These are phyloP conservation scores for Globisporangium nodosum DNA, from an alignment of 352 stramenopile genomes.

Conservation along the genomic window DNA sequence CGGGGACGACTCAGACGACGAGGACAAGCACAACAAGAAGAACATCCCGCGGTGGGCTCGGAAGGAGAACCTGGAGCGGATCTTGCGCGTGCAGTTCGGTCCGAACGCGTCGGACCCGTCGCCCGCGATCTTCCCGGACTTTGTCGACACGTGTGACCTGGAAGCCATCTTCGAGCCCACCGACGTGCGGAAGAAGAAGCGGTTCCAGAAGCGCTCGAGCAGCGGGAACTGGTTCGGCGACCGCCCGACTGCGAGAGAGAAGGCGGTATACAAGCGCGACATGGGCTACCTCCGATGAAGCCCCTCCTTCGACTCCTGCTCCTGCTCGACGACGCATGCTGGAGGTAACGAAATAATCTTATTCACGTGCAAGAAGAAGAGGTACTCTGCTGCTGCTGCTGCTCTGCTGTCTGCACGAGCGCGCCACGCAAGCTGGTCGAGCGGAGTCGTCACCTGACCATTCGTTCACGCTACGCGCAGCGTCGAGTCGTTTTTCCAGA, in stretches of 20 bases:
- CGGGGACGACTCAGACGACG: constrained; percentile 37
- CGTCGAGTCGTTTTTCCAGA: constrained; percentile 14
- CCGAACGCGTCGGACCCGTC: constrained; percentile 67
- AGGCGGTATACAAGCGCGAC: constrained; percentile 74
- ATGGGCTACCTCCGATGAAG: constrained; percentile 69
- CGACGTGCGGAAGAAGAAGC: constrained; percentile 70
- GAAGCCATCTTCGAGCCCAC: constrained; percentile 80
- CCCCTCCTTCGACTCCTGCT: background rate
- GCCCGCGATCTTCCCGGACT: constrained; percentile 79
- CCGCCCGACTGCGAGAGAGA: constrained; percentile 66
- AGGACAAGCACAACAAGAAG: constrained; percentile 41
- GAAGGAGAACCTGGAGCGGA: constrained; percentile 64
- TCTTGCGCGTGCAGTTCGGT: constrained; percentile 66
- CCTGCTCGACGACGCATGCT: too few species aligned
- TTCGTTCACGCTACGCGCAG: constrained; percentile 4
- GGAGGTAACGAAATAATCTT: too few species aligned
- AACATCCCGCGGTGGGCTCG: constrained; percentile 80
- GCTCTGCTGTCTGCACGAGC: too few species aligned
- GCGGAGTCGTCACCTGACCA: background rate
- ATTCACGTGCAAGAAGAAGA: too few species aligned
- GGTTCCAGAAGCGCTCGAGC: constrained; percentile 72
- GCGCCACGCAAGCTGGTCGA: too few species aligned
- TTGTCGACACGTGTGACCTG: constrained; percentile 78
- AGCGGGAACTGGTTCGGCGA: constrained; percentile 84
- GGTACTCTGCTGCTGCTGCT: too few species aligned